Percentiles rank a stretch among this genome's conserved stretches.
phyloP scores from a whole-genome alignment of 129 eudicot genomes.

The Arctium lappa region DNA sequence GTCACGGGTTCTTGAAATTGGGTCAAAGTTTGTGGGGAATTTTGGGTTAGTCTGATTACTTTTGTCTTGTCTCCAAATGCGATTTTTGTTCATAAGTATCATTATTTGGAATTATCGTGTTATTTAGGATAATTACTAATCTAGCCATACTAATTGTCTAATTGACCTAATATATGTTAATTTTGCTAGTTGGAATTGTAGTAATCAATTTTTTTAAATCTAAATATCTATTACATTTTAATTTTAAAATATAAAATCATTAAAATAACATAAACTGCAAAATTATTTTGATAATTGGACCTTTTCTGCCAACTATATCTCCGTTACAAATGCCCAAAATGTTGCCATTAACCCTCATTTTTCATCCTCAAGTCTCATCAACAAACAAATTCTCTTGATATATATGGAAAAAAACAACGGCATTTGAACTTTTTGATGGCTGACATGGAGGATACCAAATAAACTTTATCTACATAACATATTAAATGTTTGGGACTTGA shows the following conservation, averaged over 20 bases:
- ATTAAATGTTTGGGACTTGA: not conserved
- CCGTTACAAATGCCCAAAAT: not conserved
- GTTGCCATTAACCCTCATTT: not conserved
- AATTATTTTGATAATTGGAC: too few species aligned
- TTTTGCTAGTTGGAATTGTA: too few species aligned
- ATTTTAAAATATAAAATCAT: too few species aligned
- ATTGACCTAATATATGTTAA: too few species aligned
- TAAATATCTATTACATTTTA: too few species aligned
- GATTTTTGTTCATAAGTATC: not conserved
- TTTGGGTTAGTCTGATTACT: constrained; percentile 5
- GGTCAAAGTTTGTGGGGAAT: constrained; percentile 12
- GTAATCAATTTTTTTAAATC: too few species aligned
- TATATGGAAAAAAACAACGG: not conserved
- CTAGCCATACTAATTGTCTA: too few species aligned
- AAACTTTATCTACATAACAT: not conserved
- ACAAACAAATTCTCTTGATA: not conserved
- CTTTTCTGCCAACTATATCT: too few species aligned
- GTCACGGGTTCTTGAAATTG: constrained; percentile 17
- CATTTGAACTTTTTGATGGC: not conserved
- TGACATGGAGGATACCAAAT: not conserved
- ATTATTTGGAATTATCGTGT: not conserved
- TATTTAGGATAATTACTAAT: too few species aligned
- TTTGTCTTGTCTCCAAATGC: constrained; percentile 12
- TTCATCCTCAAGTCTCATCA: not conserved
- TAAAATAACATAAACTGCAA: too few species aligned